These are phyloP conservation scores for Musa balbisiana DNA, from an alignment of 202 grass and related monocot species.

Conservation along the genomic window DNA sequence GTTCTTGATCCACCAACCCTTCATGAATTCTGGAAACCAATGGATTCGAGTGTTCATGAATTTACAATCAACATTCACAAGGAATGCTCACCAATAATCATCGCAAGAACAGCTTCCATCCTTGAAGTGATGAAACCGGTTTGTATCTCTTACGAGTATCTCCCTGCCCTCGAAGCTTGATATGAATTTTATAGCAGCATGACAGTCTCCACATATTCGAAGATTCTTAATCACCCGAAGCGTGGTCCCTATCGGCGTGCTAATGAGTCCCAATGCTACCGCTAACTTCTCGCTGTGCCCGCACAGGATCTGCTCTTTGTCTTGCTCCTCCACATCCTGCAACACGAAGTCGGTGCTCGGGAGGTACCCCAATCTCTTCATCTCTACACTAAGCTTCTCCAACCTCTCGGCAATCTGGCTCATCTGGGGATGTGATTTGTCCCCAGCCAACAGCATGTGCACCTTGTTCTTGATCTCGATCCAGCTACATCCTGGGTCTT, in stretches of 20 bases:
- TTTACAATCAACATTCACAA: background rate
- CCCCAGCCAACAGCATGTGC: constrained; percentile 59
- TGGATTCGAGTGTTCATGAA: background rate
- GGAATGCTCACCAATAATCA: constrained; percentile 59
- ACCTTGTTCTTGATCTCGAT: constrained; percentile 69
- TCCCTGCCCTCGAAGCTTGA: constrained; percentile 48
- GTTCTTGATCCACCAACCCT: too few species aligned
- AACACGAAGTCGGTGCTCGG: constrained; percentile 60
- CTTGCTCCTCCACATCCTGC: constrained; percentile 73
- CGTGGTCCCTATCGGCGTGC: constrained; percentile 36
- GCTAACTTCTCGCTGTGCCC: constrained; percentile 81
- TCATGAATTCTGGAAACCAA: background rate
- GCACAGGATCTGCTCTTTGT: constrained; percentile 59
- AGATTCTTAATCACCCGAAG: constrained; percentile 80
- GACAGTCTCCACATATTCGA: constrained; percentile 64
- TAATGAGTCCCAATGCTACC: constrained; percentile 55
- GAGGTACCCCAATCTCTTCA: constrained; percentile 51
- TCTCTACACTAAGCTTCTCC: constrained; percentile 45
- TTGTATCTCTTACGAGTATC: constrained; percentile 68
- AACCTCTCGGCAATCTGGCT: constrained; percentile 40
- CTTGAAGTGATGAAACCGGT: constrained; percentile 76
- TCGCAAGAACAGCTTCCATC: constrained; percentile 72
- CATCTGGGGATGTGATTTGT: constrained; percentile 56
- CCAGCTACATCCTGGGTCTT: constrained; percentile 67
- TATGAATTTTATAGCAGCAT: constrained; percentile 72